Evolutionary conservation across 192 early-diverging fungal species (phyloP).

Genomic region (Umbelopsis sp.): DNA sequence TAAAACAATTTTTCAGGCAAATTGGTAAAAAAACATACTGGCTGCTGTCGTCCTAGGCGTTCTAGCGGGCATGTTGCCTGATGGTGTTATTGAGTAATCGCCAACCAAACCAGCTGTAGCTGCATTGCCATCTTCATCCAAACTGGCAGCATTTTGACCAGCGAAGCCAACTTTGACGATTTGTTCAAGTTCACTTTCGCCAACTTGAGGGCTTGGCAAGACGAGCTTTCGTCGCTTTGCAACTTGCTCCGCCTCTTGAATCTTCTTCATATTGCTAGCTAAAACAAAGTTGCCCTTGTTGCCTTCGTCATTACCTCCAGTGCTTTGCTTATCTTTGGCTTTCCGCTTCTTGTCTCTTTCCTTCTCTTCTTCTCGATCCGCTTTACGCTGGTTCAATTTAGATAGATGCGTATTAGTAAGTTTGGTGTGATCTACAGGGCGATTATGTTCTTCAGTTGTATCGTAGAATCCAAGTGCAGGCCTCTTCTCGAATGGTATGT

Average conservation of each 20-base stretch:
- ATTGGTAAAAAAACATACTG: slow-evolving; percentile 40
- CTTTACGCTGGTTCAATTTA: slow-evolving; percentile 85
- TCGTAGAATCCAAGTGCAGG: slow-evolving; percentile 93
- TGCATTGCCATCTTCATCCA: slow-evolving; percentile 56
- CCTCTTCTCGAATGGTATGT: slow-evolving; percentile 92
- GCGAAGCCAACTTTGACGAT: slow-evolving; percentile 89
- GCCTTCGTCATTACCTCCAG: slow-evolving; percentile 51
- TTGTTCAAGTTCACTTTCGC: slow-evolving; percentile 87
- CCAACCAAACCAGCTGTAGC: slow-evolving; percentile 71
- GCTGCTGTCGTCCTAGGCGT: slow-evolving; percentile 62
- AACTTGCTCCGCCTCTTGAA: slow-evolving; percentile 74
- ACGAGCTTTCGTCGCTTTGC: slow-evolving; percentile 76
- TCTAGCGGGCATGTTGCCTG: slow-evolving; percentile 53
- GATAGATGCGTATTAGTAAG: slow-evolving; percentile 73
- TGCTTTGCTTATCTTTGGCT: slow-evolving; percentile 58
- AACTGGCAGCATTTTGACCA: slow-evolving; percentile 71
- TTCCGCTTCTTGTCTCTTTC: slow-evolving; percentile 80
- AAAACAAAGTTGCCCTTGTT: slow-evolving; percentile 65
- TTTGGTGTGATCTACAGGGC: slow-evolving; percentile 60
- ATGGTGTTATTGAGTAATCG: slow-evolving; percentile 68
- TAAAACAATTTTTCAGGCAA: no score
- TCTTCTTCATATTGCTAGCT: slow-evolving; percentile 52
- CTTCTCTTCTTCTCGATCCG: slow-evolving; percentile 83
- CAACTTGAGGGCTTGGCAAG: slow-evolving; percentile 91
- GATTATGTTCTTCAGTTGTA: slow-evolving; percentile 81